phyloP scores from a whole-genome alignment of 768 basidiomycete species.

The Tephrocybe sp. region DNA sequence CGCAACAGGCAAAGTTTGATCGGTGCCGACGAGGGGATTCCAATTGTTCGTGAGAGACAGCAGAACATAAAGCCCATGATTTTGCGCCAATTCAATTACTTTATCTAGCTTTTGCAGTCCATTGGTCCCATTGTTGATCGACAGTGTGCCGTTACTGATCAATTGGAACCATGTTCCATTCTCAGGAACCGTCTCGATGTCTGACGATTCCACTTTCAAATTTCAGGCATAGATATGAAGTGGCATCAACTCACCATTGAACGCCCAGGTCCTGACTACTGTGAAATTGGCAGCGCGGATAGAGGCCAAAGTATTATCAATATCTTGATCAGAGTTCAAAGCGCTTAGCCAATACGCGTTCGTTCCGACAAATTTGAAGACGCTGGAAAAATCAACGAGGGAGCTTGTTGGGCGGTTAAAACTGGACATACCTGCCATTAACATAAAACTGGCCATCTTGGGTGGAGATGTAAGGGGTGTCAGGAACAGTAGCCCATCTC shows the following conservation, averaged over 20 bases:
- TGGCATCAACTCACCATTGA: constrained; percentile 53
- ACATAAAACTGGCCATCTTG: constrained; percentile 47
- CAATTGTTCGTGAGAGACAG: constrained; percentile 63
- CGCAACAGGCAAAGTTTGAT: constrained; percentile 27
- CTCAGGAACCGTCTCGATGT: constrained; percentile 51
- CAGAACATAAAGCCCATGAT: constrained; percentile 52
- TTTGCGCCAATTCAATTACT: constrained; percentile 52
- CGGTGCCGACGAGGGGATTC: constrained; percentile 28
- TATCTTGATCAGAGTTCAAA: constrained; percentile 55
- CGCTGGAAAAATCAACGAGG: constrained; percentile 23
- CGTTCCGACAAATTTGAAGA: constrained; percentile 41
- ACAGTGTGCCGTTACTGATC: constrained; percentile 50
- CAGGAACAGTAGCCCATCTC: constrained; percentile 23
- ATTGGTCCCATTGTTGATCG: constrained; percentile 59
- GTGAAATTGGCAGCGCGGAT: constrained; percentile 57
- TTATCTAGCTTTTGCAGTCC: constrained; percentile 66
- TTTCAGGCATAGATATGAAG: background rate
- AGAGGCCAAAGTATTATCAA: constrained; percentile 55
- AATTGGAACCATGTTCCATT: constrained; percentile 68
- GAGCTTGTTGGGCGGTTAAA: constrained; percentile 6
- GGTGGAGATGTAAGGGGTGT: constrained; percentile 44
- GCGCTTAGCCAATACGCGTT: constrained; percentile 68
- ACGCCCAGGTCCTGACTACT: constrained; percentile 70
- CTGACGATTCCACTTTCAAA: constrained; percentile 14
- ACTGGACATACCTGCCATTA: constrained; percentile 48